Conservation (phyloP, 192 early-diverging fungal species). For the Podila epigama region DNA sequence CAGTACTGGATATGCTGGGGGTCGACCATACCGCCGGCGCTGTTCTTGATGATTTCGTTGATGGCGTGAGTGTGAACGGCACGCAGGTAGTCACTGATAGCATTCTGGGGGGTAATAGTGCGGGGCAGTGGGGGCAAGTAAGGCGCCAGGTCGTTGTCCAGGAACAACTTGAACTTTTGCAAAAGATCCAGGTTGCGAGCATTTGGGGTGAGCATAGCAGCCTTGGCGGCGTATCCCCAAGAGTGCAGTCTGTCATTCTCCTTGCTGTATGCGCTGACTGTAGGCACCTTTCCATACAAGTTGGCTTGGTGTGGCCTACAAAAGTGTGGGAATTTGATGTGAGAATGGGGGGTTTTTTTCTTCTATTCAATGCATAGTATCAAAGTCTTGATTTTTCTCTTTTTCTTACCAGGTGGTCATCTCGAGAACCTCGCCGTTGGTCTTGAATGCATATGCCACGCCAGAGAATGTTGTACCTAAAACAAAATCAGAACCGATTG, state of each 20-base stretch:
- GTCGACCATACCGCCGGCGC: conserved; percentile 48
- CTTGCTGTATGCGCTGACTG: conserved; percentile 45
- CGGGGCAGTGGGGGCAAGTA: conserved; percentile 46
- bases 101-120: conserved; percentile 39
- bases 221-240: conserved; percentile 56
- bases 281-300: conserved; percentile 57
- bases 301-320: conserved; percentile 49
- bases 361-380: no score
- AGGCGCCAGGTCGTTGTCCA: conserved; percentile 46
- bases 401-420: conserved; percentile 54
- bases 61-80: conserved; percentile 50
- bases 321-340: not conserved
- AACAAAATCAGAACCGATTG: not conserved
- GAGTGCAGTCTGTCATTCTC: conserved; percentile 43
- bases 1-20: conserved; percentile 45
- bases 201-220: conserved; percentile 38
- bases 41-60: conserved; percentile 48
- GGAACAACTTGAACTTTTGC: conserved; percentile 54
- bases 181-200: conserved; percentile 45
- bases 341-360: no score
- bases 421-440: conserved; percentile 55
- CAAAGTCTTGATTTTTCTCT: no score
- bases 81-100: conserved; percentile 46
- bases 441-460: conserved; percentile 55
- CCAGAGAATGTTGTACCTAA: conserved; percentile 54